Evolutionary conservation across 805 yeast genomes (phyloP), one percentile per base, ranked within the genome.

Genomic region (Nakazawaea siamensis): DNA sequence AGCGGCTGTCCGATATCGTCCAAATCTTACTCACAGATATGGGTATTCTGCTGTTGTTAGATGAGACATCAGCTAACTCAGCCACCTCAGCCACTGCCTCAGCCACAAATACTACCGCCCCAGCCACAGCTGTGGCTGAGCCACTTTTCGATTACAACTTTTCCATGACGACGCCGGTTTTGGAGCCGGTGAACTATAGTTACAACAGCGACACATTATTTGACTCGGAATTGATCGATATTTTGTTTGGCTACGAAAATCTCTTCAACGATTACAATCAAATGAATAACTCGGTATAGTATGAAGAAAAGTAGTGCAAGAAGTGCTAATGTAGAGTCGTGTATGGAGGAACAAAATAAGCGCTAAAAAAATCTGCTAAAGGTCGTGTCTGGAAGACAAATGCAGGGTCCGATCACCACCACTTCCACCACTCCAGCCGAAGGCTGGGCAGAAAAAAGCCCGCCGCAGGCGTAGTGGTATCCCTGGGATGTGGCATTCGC

Each of bases 1-100:
- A 55, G 38, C 48, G 69, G 42, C 57, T 64, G 30, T 54, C 63
- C 37, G 70, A 64, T 42, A 59, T 65, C 13, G 54, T 61, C 19
- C 65, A 63, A 35, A 63, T 67, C 2, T 45, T 66, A 15, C 45
- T 60, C 21, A 59, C 58, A 30, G 71, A 66, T 45, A 44, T 66
- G 10, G 69, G 69, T 24, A 53, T 64, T 4, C 48, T 55, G 14
- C 47, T 45, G 8, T 31, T 51, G 8, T 48, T 52, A 18, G 53
- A 52, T 27, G 39, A 37, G 24, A 8, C 23, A 20, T 10, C 23
- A 20, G 10, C 7, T 8, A 20, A 20, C 23, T 20, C 23, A 20
- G 23, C 23, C 10, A 10, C 10, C 7, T 20, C 23, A 20, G 10
- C 23, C 10, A 7, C 7, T 8, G 23, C 23, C 7, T n/a, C n/a